Percentiles rank a stretch among this genome's conserved stretches.
Evolutionary conservation across 257 asterid genomes (phyloP).

Genomic region (Solanum chmielewskii): DNA sequence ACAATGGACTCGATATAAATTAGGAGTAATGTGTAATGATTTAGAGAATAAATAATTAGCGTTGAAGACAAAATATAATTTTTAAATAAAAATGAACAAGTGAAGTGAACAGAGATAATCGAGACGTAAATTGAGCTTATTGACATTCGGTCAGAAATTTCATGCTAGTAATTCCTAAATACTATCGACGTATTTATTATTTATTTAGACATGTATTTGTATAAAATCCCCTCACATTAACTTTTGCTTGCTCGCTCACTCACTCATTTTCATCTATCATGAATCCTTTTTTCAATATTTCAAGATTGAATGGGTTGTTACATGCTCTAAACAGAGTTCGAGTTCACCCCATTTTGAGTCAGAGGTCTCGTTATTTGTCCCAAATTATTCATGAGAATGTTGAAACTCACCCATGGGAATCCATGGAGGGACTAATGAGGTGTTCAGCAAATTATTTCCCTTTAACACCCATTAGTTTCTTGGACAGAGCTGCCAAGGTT

Average conservation of each 20-base stretch:
- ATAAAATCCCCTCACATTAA: not conserved
- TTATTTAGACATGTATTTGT: not conserved
- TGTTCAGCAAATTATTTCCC: constrained; percentile 25
- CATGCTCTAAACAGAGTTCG: not conserved
- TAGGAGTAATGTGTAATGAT: not conserved
- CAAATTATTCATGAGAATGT: not conserved
- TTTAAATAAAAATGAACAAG: too few relatives aligned
- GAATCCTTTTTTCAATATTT: not conserved
- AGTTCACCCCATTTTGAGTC: not conserved
- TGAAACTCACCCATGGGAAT: not conserved
- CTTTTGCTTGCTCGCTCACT: not conserved
- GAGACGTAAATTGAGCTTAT: too few relatives aligned
- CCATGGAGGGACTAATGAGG: not conserved
- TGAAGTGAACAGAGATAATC: too few relatives aligned
- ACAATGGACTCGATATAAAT: not conserved
- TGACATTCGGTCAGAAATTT: not conserved
- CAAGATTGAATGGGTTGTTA: not conserved
- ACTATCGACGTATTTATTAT: too few relatives aligned
- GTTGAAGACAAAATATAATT: too few relatives aligned
- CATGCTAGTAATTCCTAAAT: not conserved
- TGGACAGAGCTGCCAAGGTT: constrained; percentile 25
- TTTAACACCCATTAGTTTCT: constrained; percentile 24
- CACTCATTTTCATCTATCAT: not conserved
- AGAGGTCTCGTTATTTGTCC: not conserved
- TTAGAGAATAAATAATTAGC: too few relatives aligned